Evolutionary conservation across 345 rosid species (phyloP).

Genomic region (Gossypium bickii): DNA sequence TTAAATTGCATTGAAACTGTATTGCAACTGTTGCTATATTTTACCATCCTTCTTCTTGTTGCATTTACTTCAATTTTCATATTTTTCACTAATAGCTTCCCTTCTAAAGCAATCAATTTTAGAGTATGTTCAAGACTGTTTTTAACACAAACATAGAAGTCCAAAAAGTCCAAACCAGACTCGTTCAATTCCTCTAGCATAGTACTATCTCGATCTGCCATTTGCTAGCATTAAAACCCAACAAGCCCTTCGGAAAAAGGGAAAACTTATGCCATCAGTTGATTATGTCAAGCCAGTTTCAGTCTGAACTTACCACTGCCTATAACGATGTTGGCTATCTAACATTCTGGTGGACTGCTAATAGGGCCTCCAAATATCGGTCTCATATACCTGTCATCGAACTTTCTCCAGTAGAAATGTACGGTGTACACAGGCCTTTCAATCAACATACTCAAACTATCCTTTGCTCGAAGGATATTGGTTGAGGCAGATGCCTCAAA

Average conservation of each 20-base stretch:
- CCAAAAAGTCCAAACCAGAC: not conserved
- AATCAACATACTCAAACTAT: constrained; percentile 63
- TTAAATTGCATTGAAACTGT: too few relatives aligned
- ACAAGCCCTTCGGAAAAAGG: not conserved
- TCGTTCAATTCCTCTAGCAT: not conserved
- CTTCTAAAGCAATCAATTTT: too few relatives aligned
- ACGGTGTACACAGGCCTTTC: constrained; percentile 75
- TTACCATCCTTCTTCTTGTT: too few relatives aligned
- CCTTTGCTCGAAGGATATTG: constrained; percentile 64
- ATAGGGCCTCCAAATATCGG: constrained; percentile 79
- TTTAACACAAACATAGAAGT: not conserved
- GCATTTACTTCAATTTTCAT: too few relatives aligned
- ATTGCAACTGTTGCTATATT: too few relatives aligned
- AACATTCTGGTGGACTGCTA: constrained; percentile 37
- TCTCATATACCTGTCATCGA: constrained; percentile 79
- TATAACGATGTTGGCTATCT: constrained; percentile 11
- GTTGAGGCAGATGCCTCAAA: constrained; percentile 61
- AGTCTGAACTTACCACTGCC: not conserved
- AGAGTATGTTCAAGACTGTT: not conserved
- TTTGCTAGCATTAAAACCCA: not conserved
- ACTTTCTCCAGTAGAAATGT: constrained; percentile 83
- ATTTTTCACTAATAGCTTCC: too few relatives aligned
- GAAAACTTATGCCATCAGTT: not conserved
- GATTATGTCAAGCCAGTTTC: not conserved
- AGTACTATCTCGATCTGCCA: not conserved